Evolutionary conservation across 2,329 filamentous ascomycete genomes (phyloP).

Genomic region (Clathrospora elynae): DNA sequence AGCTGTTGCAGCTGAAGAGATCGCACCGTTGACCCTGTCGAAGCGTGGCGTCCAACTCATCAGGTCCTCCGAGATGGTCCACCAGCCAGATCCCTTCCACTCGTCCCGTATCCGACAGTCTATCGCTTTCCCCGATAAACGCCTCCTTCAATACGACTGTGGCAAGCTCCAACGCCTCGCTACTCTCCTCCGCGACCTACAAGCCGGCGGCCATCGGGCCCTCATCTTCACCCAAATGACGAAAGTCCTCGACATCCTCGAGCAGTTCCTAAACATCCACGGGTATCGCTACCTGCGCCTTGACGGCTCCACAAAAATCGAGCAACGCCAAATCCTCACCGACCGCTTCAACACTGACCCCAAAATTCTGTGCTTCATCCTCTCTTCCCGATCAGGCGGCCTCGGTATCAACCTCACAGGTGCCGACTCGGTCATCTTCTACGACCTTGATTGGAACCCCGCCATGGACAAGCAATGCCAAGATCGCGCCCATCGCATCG

Average conservation of each 20-base stretch:
- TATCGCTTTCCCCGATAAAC: slow-evolving; percentile 95
- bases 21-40: slow-evolving; percentile 67
- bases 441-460: slow-evolving; percentile 98
- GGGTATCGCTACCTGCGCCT: slow-evolving; percentile 95
- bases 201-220: slow-evolving; percentile 87
- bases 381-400: slow-evolving; percentile 92
- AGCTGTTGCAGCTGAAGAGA: slow-evolving; percentile 79
- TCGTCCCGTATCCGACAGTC: slow-evolving; percentile 89
- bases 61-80: slow-evolving; percentile 61
- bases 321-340: slow-evolving; percentile 91
- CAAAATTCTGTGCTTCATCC: slow-evolving; percentile 91
- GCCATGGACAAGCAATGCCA: slow-evolving; percentile 99
- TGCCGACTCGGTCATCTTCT: slow-evolving; percentile 97
- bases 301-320: slow-evolving; percentile 94
- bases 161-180: slow-evolving; percentile 93
- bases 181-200: slow-evolving; percentile 80
- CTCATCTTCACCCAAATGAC: slow-evolving; percentile 99
- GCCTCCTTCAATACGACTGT: slow-evolving; percentile 96
- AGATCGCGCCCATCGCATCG: slow-evolving; percentile 94
- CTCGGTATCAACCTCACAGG: slow-evolving; percentile 96
- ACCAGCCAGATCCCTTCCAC: slow-evolving; percentile 80
- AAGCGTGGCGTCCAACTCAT: slow-evolving; percentile 62
- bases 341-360: slow-evolving; percentile 96
- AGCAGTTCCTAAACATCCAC: slow-evolving; percentile 97
- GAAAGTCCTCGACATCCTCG: slow-evolving; percentile 94